These are phyloP conservation scores for Malassezia yamatoensis DNA, from an alignment of 1,284 basidiomycete genomes.

Conservation along the genomic window DNA sequence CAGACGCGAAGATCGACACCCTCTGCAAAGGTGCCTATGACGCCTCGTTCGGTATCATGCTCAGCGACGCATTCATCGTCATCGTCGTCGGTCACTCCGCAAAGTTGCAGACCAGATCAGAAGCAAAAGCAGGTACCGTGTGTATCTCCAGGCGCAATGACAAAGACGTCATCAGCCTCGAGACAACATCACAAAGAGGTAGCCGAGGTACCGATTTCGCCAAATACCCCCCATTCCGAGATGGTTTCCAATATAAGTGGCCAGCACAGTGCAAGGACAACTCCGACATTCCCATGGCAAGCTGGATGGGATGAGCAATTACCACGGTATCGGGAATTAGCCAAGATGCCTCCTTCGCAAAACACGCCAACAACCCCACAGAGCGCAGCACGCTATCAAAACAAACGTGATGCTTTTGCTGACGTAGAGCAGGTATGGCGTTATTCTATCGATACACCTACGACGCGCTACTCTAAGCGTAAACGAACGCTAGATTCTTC, in stretches of 20 bases:
- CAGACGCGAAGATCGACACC: background rate
- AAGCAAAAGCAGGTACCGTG: too few relatives aligned
- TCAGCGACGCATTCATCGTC: too few relatives aligned
- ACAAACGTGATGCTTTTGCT: constrained; percentile 8
- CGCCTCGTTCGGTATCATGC: too few relatives aligned
- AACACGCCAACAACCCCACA: background rate
- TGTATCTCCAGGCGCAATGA: too few relatives aligned
- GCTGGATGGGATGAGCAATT: background rate
- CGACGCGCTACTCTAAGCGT: background rate
- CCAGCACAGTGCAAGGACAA: background rate
- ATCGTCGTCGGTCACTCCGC: too few relatives aligned
- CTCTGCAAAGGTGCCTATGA: background rate
- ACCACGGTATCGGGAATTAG: background rate
- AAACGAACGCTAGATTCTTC: background rate
- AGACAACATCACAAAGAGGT: too few relatives aligned
- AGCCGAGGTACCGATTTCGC: too few relatives aligned
- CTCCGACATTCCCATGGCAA: constrained; percentile 9
- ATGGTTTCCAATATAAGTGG: too few relatives aligned
- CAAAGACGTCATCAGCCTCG: too few relatives aligned
- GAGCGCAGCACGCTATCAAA: constrained; percentile 7
- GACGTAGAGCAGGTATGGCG: constrained; percentile 14
- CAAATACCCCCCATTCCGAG: too few relatives aligned
- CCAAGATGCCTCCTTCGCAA: background rate
- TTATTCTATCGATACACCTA: constrained; percentile 6
- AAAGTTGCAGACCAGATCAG: too few relatives aligned